These are phyloP conservation scores for Sugiyamaella smithiae DNA, from an alignment of 805 yeast genomes.

Conservation along the genomic window DNA sequence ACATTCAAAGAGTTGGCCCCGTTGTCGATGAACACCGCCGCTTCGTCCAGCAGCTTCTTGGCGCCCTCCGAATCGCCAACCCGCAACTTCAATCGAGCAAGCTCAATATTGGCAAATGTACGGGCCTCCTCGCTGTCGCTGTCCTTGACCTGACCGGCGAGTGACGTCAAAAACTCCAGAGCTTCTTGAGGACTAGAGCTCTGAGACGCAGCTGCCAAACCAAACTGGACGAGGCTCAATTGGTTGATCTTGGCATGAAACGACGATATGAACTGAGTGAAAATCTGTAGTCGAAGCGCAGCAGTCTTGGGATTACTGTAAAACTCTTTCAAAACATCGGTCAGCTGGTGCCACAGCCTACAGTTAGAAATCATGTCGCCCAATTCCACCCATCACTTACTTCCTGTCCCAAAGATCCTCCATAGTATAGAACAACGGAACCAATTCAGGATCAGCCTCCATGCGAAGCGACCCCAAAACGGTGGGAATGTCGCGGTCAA, in stretches of 20 bases:
- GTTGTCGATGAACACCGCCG: constrained; percentile 55
- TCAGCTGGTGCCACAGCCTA: constrained; percentile 87
- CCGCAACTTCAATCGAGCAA: constrained; percentile 65
- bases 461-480: constrained; percentile 60
- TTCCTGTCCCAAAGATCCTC: constrained; percentile 87
- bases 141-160: constrained; percentile 47
- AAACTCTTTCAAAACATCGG: constrained; percentile 60
- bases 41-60: constrained; percentile 61
- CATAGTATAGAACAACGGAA: constrained; percentile 59
- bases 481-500: constrained; percentile 42
- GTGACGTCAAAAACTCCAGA: constrained; percentile 45
- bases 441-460: constrained; percentile 63
- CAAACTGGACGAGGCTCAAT: constrained; percentile 72
- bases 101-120: constrained; percentile 62
- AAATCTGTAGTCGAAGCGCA: constrained; percentile 62
- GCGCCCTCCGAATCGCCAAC: constrained; percentile 57
- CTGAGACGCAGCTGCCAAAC: constrained; percentile 52
- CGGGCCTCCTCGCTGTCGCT: constrained; percentile 46
- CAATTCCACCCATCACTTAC: constrained; percentile 19
- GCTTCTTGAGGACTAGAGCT: constrained; percentile 46
- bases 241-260: constrained; percentile 74
- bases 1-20: constrained; percentile 55
- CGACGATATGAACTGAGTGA: constrained; percentile 62
- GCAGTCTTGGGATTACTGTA: constrained; percentile 53
- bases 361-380: not conserved